Percentiles rank a stretch among this genome's conserved stretches.
phyloP scores from a whole-genome alignment of 1,139 yeast species.

The Yamadazyma atmosphaerica region DNA sequence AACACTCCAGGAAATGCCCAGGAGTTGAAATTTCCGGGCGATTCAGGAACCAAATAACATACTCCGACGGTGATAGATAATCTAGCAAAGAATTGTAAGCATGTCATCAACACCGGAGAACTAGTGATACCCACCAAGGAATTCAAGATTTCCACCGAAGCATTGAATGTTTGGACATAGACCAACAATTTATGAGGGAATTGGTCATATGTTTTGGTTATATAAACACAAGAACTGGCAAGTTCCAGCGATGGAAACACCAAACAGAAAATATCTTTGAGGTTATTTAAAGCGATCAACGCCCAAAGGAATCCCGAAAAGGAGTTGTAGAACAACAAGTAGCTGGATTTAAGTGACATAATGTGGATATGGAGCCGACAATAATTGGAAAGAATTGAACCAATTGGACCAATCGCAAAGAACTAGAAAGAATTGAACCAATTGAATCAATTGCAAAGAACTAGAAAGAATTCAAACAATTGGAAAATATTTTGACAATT shows the following conservation, averaged over 20 bases:
- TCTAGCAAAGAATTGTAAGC: conserved; percentile 36
- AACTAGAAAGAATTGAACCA: too few species aligned
- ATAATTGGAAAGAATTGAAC: too few species aligned
- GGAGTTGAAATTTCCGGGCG: conserved; percentile 32
- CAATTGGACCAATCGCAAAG: too few species aligned
- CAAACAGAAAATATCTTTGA: conserved; percentile 14
- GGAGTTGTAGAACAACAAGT: conserved; percentile 54
- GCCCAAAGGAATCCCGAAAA: conserved; percentile 70
- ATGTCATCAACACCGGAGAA: conserved; percentile 29
- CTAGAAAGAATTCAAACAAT: too few species aligned
- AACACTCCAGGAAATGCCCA: conserved; percentile 26
- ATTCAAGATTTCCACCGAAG: conserved; percentile 28
- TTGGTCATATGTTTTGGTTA: conserved; percentile 12
- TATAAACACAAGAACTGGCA: conserved; percentile 11
- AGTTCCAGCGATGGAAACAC: conserved; percentile 5
- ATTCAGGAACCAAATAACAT: conserved; percentile 28
- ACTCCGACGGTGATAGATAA: conserved; percentile 33
- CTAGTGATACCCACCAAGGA: conserved; percentile 28
- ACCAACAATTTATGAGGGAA: conserved; percentile 35
- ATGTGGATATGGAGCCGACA: too few species aligned
- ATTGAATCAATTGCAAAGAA: too few species aligned
- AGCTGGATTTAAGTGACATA: conserved; percentile 9
- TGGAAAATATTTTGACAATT: too few species aligned
- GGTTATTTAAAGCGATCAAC: conserved; percentile 35
- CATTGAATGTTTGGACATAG: conserved; percentile 29